Percentiles rank a stretch among this genome's conserved stretches.
Conservation (phyloP, 1,139 yeast genomes). For the Candida glucosophila region DNA sequence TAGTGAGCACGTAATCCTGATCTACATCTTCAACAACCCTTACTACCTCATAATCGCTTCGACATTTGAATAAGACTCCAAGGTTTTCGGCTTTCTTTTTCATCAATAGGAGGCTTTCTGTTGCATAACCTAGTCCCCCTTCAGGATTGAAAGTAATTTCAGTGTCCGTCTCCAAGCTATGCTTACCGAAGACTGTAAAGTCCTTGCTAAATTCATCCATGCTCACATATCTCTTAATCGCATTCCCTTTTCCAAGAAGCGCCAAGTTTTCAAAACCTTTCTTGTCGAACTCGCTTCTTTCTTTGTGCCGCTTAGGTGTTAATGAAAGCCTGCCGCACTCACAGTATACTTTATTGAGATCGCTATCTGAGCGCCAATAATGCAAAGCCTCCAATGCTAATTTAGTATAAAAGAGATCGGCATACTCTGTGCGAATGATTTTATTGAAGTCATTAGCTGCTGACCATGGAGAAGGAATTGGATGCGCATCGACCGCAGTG, state of each 20-base stretch:
- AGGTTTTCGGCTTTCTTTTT: constrained; percentile 11
- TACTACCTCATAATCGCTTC: constrained; percentile 14
- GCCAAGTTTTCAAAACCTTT: constrained; percentile 1
- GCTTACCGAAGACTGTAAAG: neutral
- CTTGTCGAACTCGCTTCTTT: constrained; percentile 1
- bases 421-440: constrained; percentile 8
- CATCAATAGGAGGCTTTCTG: constrained; percentile 12
- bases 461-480: constrained; percentile 7
- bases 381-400: constrained; percentile 10
- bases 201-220: neutral
- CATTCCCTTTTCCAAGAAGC: constrained; percentile 7
- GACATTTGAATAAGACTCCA: constrained; percentile 23
- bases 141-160: constrained; percentile 1
- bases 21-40: constrained; percentile 4
- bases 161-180: neutral
- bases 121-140: constrained; percentile 18
- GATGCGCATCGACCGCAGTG: constrained; percentile 6
- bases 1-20: constrained; percentile 10
- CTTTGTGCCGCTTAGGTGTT: constrained; percentile 1
- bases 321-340: constrained; percentile 5
- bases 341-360: constrained; percentile 13
- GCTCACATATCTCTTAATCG: neutral
- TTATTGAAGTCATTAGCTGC: constrained; percentile 9
- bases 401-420: constrained; percentile 6
- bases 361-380: constrained; percentile 13